Conservation (phyloP, 2,329 filamentous ascomycete genomes). For the Hypoxylon sp. region DNA sequence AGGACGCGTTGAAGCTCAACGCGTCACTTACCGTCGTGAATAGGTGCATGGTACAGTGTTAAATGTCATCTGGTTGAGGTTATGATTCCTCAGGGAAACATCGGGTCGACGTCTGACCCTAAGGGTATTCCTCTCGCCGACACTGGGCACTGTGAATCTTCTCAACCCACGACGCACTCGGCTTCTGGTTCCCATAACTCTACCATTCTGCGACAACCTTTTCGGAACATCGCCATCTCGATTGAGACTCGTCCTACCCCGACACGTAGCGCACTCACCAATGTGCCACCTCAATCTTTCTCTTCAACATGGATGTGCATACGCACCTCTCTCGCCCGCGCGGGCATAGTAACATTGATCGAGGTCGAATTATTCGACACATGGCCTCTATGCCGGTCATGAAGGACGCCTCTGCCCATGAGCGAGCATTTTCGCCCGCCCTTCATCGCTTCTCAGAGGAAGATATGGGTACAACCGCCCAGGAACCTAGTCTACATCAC, state of each 20-base stretch:
- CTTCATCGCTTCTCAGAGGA: constrained; percentile 31
- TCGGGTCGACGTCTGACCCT: neutral
- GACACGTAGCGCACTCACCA: constrained; percentile 7
- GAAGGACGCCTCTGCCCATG: neutral
- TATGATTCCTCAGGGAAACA: neutral
- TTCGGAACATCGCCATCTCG: constrained; percentile 5
- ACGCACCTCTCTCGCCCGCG: neutral
- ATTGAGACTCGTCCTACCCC: neutral
- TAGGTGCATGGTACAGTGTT: neutral
- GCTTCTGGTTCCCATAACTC: constrained; percentile 6
- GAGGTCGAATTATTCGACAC: constrained; percentile 20
- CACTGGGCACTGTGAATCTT: constrained; percentile 5
- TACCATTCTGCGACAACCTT: neutral
- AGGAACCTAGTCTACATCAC: neutral
- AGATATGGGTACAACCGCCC: neutral
- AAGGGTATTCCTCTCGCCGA: neutral
- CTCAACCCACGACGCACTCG: neutral
- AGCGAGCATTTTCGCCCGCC: neutral
- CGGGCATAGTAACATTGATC: constrained; percentile 4
- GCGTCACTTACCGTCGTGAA: neutral
- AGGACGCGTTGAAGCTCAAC: neutral
- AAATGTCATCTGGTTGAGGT: neutral
- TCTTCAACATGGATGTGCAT: constrained; percentile 32
- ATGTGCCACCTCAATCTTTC: constrained; percentile 15
- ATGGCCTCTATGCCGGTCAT: constrained; percentile 39